Evolutionary conservation across 2,329 filamentous ascomycete species (phyloP), one percentile per base, ranked within the genome.

Genomic region (Alternaria infectoria): DNA sequence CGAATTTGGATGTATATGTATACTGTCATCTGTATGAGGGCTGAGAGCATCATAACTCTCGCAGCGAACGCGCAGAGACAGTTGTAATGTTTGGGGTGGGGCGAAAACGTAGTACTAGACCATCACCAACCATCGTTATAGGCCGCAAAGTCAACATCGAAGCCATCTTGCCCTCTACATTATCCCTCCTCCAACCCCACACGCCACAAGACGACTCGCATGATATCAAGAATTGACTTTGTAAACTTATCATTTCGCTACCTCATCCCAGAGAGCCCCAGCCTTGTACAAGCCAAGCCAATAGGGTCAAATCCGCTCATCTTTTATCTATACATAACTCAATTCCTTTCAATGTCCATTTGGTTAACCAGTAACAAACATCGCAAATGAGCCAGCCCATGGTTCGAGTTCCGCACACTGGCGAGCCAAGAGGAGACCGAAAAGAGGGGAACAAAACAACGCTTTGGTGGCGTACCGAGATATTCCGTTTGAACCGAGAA

Each of bases 321-420:
- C 40, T 64, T 61, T 64, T 61, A 64, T 64, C 61, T 64, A 64
- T 64, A 61, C 61, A 64, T 64, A 28, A 26, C 43, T 25, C 59
- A 54, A 51, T 44, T 23, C 26, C 30, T 43, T 59, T 36, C 28
- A 25, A 40, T 56, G 26, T 56, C 21, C 47, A 12, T 52, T 26
- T 30, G 13, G 28, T 21, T 28, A 54, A 45, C 44, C 54, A 47
- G 51, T 64, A 59, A 44, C 59, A 54, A 54, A 61, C 57, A 64
- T 61, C 62, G 61, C 36, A 57, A 66, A 52, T 64, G 54, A 66
- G 54, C 64, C 66, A 60, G 57, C 62, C 64, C 58, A 54, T 61
- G 50, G 58, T 40, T 21, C 36, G 26, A 51, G 45, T 52, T 36
- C 19, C 49, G 49, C 55, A 62, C 55, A 62, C 55, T 54, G 21